These are phyloP conservation scores for Blastomyces parvus DNA, from an alignment of 2,329 filamentous ascomycete species.

Conservation along the genomic window DNA sequence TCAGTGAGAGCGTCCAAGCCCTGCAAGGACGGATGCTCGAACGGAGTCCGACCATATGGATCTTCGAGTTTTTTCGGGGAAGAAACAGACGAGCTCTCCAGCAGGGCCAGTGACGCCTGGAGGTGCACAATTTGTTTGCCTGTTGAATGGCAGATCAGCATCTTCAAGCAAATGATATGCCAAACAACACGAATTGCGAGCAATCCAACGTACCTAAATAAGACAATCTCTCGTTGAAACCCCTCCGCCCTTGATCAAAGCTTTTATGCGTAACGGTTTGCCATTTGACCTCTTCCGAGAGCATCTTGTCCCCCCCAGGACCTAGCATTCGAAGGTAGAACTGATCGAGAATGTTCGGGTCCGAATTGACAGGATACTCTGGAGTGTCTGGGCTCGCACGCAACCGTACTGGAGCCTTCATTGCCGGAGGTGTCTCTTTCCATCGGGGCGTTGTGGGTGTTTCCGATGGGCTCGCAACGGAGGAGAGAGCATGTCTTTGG, in stretches of 20 bases:
- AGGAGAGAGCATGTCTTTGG: constrained; percentile 23
- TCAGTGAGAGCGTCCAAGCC: constrained; percentile 63
- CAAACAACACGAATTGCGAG: not conserved
- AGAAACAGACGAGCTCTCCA: constrained; percentile 37
- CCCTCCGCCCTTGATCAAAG: constrained; percentile 88
- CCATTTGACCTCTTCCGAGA: constrained; percentile 93
- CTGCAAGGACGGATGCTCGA: constrained; percentile 59
- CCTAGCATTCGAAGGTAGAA: constrained; percentile 73
- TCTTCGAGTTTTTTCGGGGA: constrained; percentile 33
- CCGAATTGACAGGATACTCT: constrained; percentile 59
- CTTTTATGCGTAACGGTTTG: constrained; percentile 95
- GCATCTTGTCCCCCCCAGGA: constrained; percentile 57
- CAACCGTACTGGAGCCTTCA: constrained; percentile 56
- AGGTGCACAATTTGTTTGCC: constrained; percentile 56
- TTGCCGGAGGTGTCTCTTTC: constrained; percentile 58
- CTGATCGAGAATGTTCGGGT: constrained; percentile 62
- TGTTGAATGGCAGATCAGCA: constrained; percentile 22
- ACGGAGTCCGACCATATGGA: constrained; percentile 53
- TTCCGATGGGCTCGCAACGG: constrained; percentile 19
- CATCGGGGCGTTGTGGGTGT: constrained; percentile 49
- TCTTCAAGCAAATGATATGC: not conserved
- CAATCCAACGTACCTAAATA: constrained; percentile 57
- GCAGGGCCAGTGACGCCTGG: constrained; percentile 54
- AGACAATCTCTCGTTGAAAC: constrained; percentile 89
- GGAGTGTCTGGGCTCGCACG: constrained; percentile 28